Evolutionary conservation across 768 basidiomycete species (phyloP), one percentile per base, ranked within the genome.

Genomic region (Boletus rex-veris): DNA sequence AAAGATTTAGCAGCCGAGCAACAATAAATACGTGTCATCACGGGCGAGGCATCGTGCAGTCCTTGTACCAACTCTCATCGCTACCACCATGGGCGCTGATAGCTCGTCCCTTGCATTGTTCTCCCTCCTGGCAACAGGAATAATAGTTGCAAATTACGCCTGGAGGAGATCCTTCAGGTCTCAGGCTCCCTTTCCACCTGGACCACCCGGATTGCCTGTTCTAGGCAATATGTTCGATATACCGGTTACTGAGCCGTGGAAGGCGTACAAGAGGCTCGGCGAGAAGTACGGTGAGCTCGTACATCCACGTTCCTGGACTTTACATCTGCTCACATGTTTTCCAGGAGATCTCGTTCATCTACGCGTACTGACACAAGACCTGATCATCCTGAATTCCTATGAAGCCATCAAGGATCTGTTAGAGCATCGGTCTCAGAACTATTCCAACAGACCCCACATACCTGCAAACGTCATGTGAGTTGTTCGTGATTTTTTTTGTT

Each of bases 321-420:
- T 12, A n/a, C 9, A 30, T 43, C 35, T 7, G 16, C 40, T 54
- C 28, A 53, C 15, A 1, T 18, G 2, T 33, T 46, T 36, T 11
- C 10, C 19, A 56, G 55, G 55, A 28, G 55, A 56, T 39, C 28
- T 55, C 4, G 28, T 53, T 16, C 46, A 54, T 35, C 36, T 56
- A 41, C 52, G 55, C 11, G 45, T 55, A 9, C 18, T 56, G 15
- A 55, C 55, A 5, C 55, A 57, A 45, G 53, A 57, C 28, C 3
- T 48, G 15, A 57, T 55, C 16, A 28, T 55, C 16, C 15, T 57
- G 53, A 54, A 54, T 45, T 57, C 55, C n/a, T 28, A 54, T 14
- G 55, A 54, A 44, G 47, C 19, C 5, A 45, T 55, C 24, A 54
- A 19, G 21, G 55, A 57, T 36, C 5, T 57, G 26, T 36, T 57